phyloP scores from a whole-genome alignment of 2,329 filamentous ascomycete genomes.

The Pseudocercospora fuligena region DNA sequence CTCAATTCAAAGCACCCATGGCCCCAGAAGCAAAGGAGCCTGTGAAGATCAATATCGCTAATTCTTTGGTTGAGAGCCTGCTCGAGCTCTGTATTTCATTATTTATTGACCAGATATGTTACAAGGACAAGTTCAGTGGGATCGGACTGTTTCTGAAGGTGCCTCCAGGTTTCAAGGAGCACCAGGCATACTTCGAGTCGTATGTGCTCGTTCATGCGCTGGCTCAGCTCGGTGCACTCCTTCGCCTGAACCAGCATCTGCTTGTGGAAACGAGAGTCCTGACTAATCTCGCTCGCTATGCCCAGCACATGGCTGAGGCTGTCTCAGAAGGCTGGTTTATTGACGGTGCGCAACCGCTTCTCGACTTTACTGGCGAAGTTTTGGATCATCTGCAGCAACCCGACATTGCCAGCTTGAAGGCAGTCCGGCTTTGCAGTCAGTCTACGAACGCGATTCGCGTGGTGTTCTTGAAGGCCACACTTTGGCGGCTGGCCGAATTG shows the following conservation, averaged over 20 bases:
- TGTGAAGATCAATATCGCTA: conserved; percentile 59
- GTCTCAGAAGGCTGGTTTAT: conserved; percentile 97
- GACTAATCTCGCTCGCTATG: conserved; percentile 83
- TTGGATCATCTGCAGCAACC: conserved; percentile 88
- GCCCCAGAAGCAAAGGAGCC: conserved; percentile 60
- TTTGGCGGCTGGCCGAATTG: conserved; percentile 82
- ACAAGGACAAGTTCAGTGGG: conserved; percentile 87
- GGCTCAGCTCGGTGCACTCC: conserved; percentile 68
- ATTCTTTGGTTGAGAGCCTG: conserved; percentile 74
- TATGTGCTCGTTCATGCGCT: conserved; percentile 80
- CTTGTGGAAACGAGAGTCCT: conserved; percentile 82
- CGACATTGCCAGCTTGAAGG: conserved; percentile 80
- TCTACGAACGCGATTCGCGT: conserved; percentile 76
- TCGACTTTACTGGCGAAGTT: conserved; percentile 84
- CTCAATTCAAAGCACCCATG: conserved; percentile 67
- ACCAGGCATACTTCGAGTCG: conserved; percentile 94
- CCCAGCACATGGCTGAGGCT: conserved; percentile 80
- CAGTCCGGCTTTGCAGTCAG: conserved; percentile 87
- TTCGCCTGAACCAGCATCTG: conserved; percentile 73
- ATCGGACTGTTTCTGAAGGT: conserved; percentile 85
- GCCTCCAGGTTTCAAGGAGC: conserved; percentile 89
- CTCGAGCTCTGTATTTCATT: conserved; percentile 78
- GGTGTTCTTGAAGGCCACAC: conserved; percentile 76
- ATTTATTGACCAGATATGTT: conserved; percentile 83
- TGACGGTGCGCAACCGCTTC: conserved; percentile 77